phyloP scores from a whole-genome alignment of 306 rosid genomes.

The Styphnolobium japonicum region DNA sequence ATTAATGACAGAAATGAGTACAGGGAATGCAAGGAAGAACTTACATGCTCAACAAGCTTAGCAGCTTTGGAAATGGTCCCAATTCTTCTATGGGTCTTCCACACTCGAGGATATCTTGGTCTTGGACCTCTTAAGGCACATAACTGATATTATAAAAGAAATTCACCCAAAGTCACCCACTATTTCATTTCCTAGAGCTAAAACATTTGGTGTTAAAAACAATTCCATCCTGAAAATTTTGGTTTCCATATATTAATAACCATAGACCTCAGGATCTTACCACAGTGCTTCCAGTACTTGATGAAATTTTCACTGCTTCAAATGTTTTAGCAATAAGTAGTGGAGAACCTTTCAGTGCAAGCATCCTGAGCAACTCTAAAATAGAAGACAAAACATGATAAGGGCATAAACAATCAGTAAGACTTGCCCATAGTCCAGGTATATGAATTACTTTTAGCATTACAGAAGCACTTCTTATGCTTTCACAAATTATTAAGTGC shows the following conservation, averaged over 20 bases:
- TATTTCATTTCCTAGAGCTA: not conserved
- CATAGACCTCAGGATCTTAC: constrained; percentile 43
- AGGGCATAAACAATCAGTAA: not conserved
- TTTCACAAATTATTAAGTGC: not conserved
- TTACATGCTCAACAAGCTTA: constrained; percentile 78
- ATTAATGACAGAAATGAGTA: not conserved
- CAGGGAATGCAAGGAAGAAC: not conserved
- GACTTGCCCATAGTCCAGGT: not conserved
- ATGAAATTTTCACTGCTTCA: constrained; percentile 31
- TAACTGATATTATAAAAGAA: constrained; percentile 44
- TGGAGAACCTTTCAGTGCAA: constrained; percentile 53
- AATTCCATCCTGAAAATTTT: not conserved
- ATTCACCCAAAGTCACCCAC: not conserved
- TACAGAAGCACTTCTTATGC: not conserved
- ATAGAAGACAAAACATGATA: constrained; percentile 1
- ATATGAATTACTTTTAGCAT: not conserved
- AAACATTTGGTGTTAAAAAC: not conserved
- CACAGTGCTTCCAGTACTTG: constrained; percentile 45
- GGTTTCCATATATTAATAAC: not conserved
- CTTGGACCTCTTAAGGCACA: constrained; percentile 92
- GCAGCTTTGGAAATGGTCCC: constrained; percentile 87
- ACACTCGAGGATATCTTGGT: constrained; percentile 87
- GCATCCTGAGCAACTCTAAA: constrained; percentile 50
- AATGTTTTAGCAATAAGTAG: constrained; percentile 42
- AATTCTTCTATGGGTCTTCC: constrained; percentile 74